Evolutionary conservation across 2,329 filamentous ascomycete genomes (phyloP).

Genomic region (Lachnellula willkommii): DNA sequence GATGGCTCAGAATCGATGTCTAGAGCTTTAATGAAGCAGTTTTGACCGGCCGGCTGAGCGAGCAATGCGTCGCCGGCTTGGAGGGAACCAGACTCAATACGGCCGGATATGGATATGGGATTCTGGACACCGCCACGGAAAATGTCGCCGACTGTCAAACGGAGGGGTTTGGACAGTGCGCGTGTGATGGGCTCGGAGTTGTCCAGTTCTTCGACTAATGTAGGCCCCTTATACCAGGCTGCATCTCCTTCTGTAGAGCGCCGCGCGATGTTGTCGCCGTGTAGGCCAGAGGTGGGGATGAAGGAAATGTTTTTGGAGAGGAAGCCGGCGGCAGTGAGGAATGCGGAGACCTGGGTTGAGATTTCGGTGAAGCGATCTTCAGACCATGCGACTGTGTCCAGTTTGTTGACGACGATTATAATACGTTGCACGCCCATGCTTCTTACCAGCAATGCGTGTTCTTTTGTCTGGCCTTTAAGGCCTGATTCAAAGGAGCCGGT

Average conservation of each 20-base stretch:
- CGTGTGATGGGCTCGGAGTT: constrained; percentile 68
- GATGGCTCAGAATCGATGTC: constrained; percentile 66
- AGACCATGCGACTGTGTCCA: constrained; percentile 82
- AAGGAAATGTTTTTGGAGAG: constrained; percentile 75
- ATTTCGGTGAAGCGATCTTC: constrained; percentile 81
- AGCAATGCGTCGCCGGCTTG: constrained; percentile 79
- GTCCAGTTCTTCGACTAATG: constrained; percentile 79
- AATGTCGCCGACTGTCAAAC: constrained; percentile 82
- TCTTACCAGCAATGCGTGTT: constrained; percentile 82
- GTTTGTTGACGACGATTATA: constrained; percentile 91
- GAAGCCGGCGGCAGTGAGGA: constrained; percentile 78
- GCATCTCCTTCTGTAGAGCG: constrained; percentile 50
- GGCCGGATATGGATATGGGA: constrained; percentile 78
- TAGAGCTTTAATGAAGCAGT: constrained; percentile 74
- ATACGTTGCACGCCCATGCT: constrained; percentile 87
- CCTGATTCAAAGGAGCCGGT: constrained; percentile 91
- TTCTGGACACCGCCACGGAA: constrained; percentile 76
- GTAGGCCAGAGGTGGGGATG: constrained; percentile 82
- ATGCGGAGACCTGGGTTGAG: constrained; percentile 72
- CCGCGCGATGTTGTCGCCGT: constrained; percentile 76
- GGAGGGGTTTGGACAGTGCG: constrained; percentile 70
- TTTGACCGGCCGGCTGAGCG: constrained; percentile 75
- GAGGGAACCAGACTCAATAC: constrained; percentile 75
- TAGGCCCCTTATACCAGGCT: constrained; percentile 76
- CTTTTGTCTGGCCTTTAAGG: constrained; percentile 86